These are phyloP conservation scores for Acidomyces sp. DNA, from an alignment of 495 filamentous ascomycete species.

Conservation along the genomic window DNA sequence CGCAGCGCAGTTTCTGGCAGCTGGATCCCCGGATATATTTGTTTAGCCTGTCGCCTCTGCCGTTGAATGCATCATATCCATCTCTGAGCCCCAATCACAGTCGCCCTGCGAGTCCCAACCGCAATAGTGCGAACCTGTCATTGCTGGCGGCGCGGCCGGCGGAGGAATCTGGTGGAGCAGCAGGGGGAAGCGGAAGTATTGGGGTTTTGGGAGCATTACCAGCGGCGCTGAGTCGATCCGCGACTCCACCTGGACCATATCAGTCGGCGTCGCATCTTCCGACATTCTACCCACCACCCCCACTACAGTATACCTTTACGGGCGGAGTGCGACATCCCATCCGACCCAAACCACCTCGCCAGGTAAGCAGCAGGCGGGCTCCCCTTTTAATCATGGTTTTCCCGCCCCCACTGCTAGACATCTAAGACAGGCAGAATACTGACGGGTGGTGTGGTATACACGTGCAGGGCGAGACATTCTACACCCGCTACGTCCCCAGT, in stretches of 20 bases:
- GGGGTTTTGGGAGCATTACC: no score
- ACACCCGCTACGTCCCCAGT: slow-evolving; percentile 72
- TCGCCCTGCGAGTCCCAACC: slow-evolving; percentile 48
- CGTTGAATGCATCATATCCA: background rate
- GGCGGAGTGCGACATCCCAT: slow-evolving; percentile 73
- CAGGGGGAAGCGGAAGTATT: no score
- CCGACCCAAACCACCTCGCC: slow-evolving; percentile 74
- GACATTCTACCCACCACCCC: slow-evolving; percentile 77
- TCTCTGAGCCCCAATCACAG: slow-evolving; percentile 31
- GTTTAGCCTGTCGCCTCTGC: no score
- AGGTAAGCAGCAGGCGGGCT: no score
- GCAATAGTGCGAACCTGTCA: slow-evolving; percentile 19
- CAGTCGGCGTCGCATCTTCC: slow-evolving; percentile 68
- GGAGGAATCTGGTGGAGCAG: slow-evolving; percentile 23
- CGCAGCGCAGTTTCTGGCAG: slow-evolving; percentile 79
- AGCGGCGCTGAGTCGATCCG: slow-evolving; percentile 1
- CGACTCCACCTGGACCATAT: slow-evolving; percentile 48
- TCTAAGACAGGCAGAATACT: no score
- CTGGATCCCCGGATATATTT: slow-evolving; percentile 75
- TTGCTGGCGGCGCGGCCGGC: slow-evolving; percentile 23
- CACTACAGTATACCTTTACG: slow-evolving; percentile 67
- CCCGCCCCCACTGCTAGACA: no score
- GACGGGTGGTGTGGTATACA: no score
- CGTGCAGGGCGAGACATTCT: slow-evolving; percentile 80
- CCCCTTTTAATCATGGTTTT: no score